phyloP scores from a whole-genome alignment of 73 alveolate species.

The Durusdinium trenchii region DNA sequence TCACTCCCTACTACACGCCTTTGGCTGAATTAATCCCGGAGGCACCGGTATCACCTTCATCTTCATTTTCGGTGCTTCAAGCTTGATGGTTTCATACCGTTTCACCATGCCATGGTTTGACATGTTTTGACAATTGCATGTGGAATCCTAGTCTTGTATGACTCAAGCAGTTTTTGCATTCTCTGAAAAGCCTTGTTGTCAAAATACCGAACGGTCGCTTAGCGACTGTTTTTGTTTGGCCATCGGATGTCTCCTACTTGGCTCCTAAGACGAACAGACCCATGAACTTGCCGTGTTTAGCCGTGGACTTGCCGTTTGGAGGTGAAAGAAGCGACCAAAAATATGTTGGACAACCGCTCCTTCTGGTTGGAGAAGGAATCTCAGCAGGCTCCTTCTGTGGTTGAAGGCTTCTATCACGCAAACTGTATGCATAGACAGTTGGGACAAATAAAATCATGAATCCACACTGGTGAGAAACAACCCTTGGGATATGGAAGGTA shows the following conservation, averaged over 20 bases:
- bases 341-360: constrained; percentile 58
- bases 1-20: constrained; percentile 68
- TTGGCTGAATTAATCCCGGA: constrained; percentile 65
- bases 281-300: background rate
- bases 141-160: no score
- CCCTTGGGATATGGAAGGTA: background rate
- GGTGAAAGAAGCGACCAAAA: constrained; percentile 77
- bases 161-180: no score
- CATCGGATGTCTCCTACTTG: no score
- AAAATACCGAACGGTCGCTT: no score
- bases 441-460: background rate
- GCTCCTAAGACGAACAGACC: no score
- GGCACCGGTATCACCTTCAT: constrained; percentile 24
- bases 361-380: constrained; percentile 59
- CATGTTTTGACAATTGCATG: no score
- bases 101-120: no score
- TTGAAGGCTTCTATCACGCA: background rate
- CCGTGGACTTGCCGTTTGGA: background rate
- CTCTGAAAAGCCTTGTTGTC: no score
- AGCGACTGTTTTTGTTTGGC: no score
- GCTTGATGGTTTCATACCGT: background rate
- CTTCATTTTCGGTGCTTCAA: background rate
- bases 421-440: background rate
- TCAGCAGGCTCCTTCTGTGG: constrained; percentile 32
- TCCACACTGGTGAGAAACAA: background rate